These are phyloP conservation scores for Rickenella mellea DNA, from an alignment of 768 basidiomycete species.

Conservation along the genomic window DNA sequence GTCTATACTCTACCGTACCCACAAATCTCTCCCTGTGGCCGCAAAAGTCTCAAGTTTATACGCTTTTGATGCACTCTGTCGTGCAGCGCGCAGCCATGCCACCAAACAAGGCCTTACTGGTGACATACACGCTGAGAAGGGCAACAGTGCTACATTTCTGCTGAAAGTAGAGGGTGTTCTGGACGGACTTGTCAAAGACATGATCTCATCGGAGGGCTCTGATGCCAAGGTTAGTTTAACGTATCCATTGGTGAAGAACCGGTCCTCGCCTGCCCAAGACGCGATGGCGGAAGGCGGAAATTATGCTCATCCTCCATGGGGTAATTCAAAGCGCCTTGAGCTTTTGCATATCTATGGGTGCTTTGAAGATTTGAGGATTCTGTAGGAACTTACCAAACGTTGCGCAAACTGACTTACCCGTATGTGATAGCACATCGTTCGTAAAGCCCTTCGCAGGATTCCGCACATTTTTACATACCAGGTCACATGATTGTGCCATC, in stretches of 20 bases:
- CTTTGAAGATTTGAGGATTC: too few species aligned
- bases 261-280: too few species aligned
- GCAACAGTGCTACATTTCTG: constrained; percentile 76
- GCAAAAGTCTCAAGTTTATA: constrained; percentile 86
- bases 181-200: constrained; percentile 83
- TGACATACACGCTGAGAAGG: constrained; percentile 45
- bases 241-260: too few species aligned
- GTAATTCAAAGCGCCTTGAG: too few species aligned
- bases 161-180: constrained; percentile 85
- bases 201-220: constrained; percentile 49
- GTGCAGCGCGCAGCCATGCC: constrained; percentile 64
- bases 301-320: too few species aligned
- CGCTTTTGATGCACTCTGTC: constrained; percentile 85
- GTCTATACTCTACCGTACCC: constrained; percentile 80
- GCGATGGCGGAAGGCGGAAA: too few species aligned
- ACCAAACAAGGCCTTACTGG: constrained; percentile 55
- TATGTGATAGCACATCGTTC: too few species aligned
- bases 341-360: too few species aligned
- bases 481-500: constrained; percentile 14
- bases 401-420: too few species aligned
- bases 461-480: too few species aligned
- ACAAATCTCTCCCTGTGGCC: constrained; percentile 61
- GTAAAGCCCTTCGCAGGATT: too few species aligned
- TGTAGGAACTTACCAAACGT: too few species aligned
- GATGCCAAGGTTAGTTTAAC: constrained; percentile 94